A percentile compares a stretch with the other conserved stretches of the same genome.
These are phyloP conservation scores for Cladorrhinum sp. DNA, from an alignment of 2,329 filamentous ascomycete species.

Conservation along the genomic window DNA sequence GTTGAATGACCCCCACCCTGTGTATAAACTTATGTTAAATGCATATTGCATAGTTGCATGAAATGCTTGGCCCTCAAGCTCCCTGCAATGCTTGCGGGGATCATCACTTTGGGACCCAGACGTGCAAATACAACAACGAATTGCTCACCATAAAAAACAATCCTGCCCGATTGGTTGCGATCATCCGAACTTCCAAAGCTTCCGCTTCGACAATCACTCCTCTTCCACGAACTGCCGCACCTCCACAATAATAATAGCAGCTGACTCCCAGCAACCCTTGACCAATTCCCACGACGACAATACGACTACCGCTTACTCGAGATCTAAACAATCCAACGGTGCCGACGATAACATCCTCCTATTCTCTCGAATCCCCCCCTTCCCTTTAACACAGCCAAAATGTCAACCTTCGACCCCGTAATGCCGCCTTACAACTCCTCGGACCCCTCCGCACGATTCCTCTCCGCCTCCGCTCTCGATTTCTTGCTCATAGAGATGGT, in stretches of 20 bases:
- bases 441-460: slow-evolving; percentile 72
- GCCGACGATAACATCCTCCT: too few relatives aligned
- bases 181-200: neutral
- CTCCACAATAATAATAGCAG: too few relatives aligned
- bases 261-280: too few relatives aligned
- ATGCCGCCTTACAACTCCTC: slow-evolving; percentile 66
- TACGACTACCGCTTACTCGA: too few relatives aligned
- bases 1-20: neutral
- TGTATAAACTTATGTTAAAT: neutral
- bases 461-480: slow-evolving; percentile 84
- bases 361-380: neutral
- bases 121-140: neutral
- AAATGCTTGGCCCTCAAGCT: neutral
- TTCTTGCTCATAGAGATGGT: slow-evolving; percentile 96
- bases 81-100: neutral
- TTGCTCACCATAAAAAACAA: neutral
- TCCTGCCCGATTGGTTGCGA: neutral
- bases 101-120: neutral
- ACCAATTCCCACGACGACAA: too few relatives aligned
- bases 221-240: neutral
- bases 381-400: neutral
- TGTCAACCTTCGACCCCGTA: slow-evolving; percentile 57
- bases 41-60: neutral
- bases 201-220: neutral
- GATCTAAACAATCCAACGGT: too few relatives aligned